Base-by-base conservation (phyloP, 441 rosid genomes). In the Populus tomentosa region DNA sequence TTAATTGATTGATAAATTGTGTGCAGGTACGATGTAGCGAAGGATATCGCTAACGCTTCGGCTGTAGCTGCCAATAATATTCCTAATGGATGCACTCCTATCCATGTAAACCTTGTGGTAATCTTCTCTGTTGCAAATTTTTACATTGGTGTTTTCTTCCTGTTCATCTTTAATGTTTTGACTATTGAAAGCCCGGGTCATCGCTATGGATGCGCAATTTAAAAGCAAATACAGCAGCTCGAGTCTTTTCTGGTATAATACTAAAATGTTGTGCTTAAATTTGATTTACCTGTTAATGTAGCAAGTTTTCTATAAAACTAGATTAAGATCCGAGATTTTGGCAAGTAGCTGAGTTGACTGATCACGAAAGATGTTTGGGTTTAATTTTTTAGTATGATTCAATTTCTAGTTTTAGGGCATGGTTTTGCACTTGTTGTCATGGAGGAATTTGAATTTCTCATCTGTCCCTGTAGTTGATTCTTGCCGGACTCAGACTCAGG, bases 31-130 rank as follows among this genome's bases (percentile, higher is more conserved):
- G 87, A 83, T 74, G 90, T 68, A 46, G 91, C 81, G 69, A 90
- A 87, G 81, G 91, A 83, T 80, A 84, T 82, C 6, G 90, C 65
- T 40, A 82, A 81, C 28, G 6, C 20, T 62, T 78, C 82, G 53
- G 88, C 83, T 35, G 78, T 79, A 20, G 84, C 84, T 6, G 85
- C 92, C 32, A 72, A 80, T 68, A 73, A 79, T 42, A 73, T 89
- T 67, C 92, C 93, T 3, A 75, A 82, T 72, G 92, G 88, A 28
- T 95, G 99, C 81, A 81, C 82, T 78, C 97, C 97, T 65, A 86
- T 94, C 16, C 98, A 94, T 86, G 77, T 95, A 72, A 95, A 92
- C 82, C 93, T 95, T 9, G 97, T 95, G 95, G 98, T 95, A 89
- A 85, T 79, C 62, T 76, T 42, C 10, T 32, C 2, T 21, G 7